phyloP scores from a whole-genome alignment of 805 yeast species.

The Myxozyma lipomycoides region DNA sequence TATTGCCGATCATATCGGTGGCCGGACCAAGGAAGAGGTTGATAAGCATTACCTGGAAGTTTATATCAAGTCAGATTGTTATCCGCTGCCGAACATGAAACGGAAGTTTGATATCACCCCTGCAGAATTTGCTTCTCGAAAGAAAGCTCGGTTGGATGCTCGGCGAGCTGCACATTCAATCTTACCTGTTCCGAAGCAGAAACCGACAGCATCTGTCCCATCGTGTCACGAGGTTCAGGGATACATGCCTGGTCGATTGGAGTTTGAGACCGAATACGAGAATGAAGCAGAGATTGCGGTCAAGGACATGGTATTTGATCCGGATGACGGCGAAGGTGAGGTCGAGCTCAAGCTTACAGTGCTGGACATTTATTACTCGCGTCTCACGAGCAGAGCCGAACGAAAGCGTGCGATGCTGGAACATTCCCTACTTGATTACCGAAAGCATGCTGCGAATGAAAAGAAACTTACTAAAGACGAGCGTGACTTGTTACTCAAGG shows the following conservation, averaged over 20 bases:
- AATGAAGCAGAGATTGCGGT: constrained; percentile 94
- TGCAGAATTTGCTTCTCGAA: constrained; percentile 59
- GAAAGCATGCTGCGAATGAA: constrained; percentile 74
- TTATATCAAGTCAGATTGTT: constrained; percentile 64
- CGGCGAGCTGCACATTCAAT: constrained; percentile 55
- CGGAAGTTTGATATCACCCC: constrained; percentile 66
- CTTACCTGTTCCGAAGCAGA: constrained; percentile 75
- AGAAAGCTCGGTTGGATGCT: constrained; percentile 68
- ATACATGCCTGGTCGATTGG: constrained; percentile 97
- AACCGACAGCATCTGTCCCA: constrained; percentile 89
- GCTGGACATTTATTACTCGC: constrained; percentile 81
- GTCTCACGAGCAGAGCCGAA: constrained; percentile 89
- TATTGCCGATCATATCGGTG: constrained; percentile 93
- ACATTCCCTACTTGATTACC: constrained; percentile 77
- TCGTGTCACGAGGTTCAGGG: constrained; percentile 96
- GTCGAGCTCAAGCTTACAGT: constrained; percentile 85
- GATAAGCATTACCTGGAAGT: constrained; percentile 71
- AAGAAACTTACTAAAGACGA: constrained; percentile 86
- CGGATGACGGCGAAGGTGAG: constrained; percentile 84
- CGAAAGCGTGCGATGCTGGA: constrained; percentile 76
- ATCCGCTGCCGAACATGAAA: constrained; percentile 86
- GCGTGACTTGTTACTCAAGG: constrained; percentile 67
- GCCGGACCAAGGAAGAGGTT: constrained; percentile 87
- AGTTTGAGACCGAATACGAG: constrained; percentile 93
- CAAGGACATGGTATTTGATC: constrained; percentile 93